Conservation (phyloP, 306 rosid genomes). For the apple (Malus domestica) region ASM211411v1 NC_041792.1:20955907-20956406, state of each 20-base stretch:
- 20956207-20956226: neutral
- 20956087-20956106: constrained; percentile 64
- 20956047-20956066: constrained; percentile 65
- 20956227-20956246: neutral
- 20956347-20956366: too few relatives aligned
- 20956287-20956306: neutral
- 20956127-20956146: constrained; percentile 67
- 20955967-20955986: constrained; percentile 67
- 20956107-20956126: constrained; percentile 91
- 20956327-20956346: too few relatives aligned
- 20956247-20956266: neutral
- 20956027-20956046: constrained; percentile 60
- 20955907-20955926: constrained; percentile 78
- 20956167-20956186: neutral
- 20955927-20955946: constrained; percentile 52
- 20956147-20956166: neutral
- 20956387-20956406: too few relatives aligned
- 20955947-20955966: constrained; percentile 59
- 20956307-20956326: neutral
- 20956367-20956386: too few relatives aligned
- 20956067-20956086: constrained; percentile 63
- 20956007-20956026: constrained; percentile 32
- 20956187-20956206: neutral
- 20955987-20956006: constrained; percentile 55
- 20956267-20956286: neutral